Percentiles rank a stretch among this genome's conserved stretches.
phyloP scores from a whole-genome alignment of 169 alveolate species.

The Plasmodium malariae region DNA sequence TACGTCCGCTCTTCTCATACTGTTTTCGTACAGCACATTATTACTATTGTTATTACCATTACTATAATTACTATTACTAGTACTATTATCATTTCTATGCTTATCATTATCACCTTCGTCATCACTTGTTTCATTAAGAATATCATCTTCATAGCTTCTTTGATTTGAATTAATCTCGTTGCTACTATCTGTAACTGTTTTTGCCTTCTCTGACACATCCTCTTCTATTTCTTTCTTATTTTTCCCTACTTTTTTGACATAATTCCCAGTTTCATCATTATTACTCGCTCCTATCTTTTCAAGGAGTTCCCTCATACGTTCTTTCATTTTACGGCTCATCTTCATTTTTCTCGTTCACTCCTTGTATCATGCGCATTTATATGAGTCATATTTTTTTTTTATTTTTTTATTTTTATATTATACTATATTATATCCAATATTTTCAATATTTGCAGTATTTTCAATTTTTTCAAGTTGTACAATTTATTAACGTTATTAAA shows the following conservation, averaged over 20 bases:
- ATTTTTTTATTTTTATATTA: no score
- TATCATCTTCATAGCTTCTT: slow-evolving; percentile 27
- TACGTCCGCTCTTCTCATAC: background rate
- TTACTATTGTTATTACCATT: background rate
- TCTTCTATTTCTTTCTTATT: background rate
- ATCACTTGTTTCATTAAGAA: slow-evolving; percentile 37
- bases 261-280: background rate
- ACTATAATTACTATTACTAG: background rate
- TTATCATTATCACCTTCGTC: slow-evolving; percentile 13
- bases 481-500: no score
- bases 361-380: no score
- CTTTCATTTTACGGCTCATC: no score
- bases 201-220: background rate
- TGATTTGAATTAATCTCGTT: background rate
- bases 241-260: background rate
- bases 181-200: background rate
- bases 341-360: no score
- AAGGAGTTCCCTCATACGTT: background rate
- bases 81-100: background rate
- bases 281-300: background rate
- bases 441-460: no score
- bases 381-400: no score
- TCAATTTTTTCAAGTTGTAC: no score
- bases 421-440: no score
- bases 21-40: background rate